phyloP scores from a whole-genome alignment of 2,329 filamentous ascomycete genomes.

The Teratosphaeria destructans region DNA sequence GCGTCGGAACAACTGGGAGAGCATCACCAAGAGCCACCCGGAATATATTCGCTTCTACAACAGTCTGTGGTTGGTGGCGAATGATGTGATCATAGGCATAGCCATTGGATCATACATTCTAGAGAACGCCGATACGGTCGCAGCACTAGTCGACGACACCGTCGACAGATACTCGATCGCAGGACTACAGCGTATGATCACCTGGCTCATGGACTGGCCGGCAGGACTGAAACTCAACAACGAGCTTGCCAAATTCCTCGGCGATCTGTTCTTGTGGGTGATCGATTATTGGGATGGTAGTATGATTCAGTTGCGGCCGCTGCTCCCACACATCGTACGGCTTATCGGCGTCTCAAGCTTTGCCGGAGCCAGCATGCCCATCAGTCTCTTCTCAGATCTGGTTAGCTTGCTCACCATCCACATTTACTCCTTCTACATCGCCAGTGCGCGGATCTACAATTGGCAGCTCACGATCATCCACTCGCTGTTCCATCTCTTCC shows the following conservation, averaged over 20 bases:
- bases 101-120: conserved; percentile 94
- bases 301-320: conserved; percentile 65
- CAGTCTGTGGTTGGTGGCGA: conserved; percentile 93
- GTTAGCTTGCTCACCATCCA: conserved; percentile 85
- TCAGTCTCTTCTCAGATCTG: conserved; percentile 88
- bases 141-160: conserved; percentile 64
- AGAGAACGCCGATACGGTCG: conserved; percentile 81
- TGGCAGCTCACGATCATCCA: conserved; percentile 97
- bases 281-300: conserved; percentile 94
- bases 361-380: conserved; percentile 91
- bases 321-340: conserved; percentile 77
- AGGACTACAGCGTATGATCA: conserved; percentile 77
- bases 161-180: conserved; percentile 77
- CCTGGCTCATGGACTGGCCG: conserved; percentile 92
- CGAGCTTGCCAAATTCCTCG: conserved; percentile 85
- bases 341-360: conserved; percentile 92
- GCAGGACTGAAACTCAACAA: conserved; percentile 91
- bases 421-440: conserved; percentile 96
- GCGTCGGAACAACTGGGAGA: conserved; percentile 86
- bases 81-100: conserved; percentile 97
- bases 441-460: conserved; percentile 92
- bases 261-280: conserved; percentile 94
- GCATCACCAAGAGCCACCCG: conserved; percentile 86
- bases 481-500: conserved; percentile 96
- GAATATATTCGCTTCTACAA: conserved; percentile 99